These are phyloP conservation scores for Candida sp. DNA, from an alignment of 1,139 yeast genomes.

Conservation along the genomic window DNA sequence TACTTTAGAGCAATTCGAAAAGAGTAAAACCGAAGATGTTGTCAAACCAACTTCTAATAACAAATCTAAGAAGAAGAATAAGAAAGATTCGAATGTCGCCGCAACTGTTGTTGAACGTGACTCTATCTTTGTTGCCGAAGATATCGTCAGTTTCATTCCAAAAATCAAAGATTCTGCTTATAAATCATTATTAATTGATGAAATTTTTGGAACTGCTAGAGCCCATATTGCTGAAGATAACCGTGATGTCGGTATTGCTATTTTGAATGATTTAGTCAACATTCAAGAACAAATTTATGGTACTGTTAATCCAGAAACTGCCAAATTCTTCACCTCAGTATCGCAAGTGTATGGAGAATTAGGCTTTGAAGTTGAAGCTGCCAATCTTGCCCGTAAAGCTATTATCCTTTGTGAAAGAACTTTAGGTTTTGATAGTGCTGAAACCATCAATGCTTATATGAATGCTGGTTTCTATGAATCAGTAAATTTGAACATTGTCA, in stretches of 20 bases:
- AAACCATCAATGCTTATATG: slow-evolving; percentile 67
- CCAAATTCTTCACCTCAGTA: slow-evolving; percentile 61
- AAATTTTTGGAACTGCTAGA: slow-evolving; percentile 72
- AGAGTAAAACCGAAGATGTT: slow-evolving; percentile 16
- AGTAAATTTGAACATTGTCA: slow-evolving; percentile 53
- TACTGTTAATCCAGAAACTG: slow-evolving; percentile 73
- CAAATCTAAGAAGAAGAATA: slow-evolving; percentile 25
- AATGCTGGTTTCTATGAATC: slow-evolving; percentile 76
- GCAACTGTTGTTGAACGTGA: slow-evolving; percentile 20
- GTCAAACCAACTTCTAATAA: slow-evolving; percentile 13
- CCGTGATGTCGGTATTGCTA: slow-evolving; percentile 48
- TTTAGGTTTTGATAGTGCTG: slow-evolving; percentile 76
- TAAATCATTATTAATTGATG: slow-evolving; percentile 68
- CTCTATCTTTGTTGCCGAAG: slow-evolving; percentile 53
- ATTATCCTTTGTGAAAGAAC: slow-evolving; percentile 75
- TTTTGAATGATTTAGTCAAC: slow-evolving; percentile 67
- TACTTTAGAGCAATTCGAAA: slow-evolving; percentile 43
- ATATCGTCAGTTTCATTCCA: slow-evolving; percentile 71
- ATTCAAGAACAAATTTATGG: slow-evolving; percentile 87
- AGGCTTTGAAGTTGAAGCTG: slow-evolving; percentile 57
- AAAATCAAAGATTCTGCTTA: slow-evolving; percentile 67
- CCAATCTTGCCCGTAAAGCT: slow-evolving; percentile 69
- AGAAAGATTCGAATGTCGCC: slow-evolving; percentile 23
- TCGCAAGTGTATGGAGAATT: slow-evolving; percentile 68
- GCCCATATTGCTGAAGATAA: slow-evolving; percentile 41